phyloP scores from a whole-genome alignment of 1,284 basidiomycete genomes.

The Papiliotrema nemorosa region DNA sequence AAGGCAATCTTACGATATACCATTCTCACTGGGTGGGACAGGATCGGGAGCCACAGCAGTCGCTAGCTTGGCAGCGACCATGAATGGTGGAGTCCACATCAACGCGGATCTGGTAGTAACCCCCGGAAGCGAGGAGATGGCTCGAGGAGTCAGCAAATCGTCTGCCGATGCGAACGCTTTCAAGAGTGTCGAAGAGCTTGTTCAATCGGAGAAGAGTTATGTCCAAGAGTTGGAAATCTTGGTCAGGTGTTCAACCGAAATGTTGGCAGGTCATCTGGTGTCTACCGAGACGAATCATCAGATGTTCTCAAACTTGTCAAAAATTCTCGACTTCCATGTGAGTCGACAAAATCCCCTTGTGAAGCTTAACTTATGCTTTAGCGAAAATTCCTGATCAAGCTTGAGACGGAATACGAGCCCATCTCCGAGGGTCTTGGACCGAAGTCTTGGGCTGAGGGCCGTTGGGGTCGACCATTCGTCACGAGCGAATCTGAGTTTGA shows the following conservation, averaged over 20 bases:
- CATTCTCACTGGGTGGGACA: constrained; percentile 34
- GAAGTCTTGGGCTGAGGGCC: constrained; percentile 73
- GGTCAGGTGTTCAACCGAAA: constrained; percentile 77
- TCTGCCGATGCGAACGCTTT: constrained; percentile 36
- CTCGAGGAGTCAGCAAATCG: constrained; percentile 17
- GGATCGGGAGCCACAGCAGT: constrained; percentile 29
- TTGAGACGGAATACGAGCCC: constrained; percentile 67
- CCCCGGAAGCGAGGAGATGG: constrained; percentile 19
- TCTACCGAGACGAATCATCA: constrained; percentile 92
- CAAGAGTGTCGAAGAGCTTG: constrained; percentile 47
- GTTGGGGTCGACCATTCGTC: constrained; percentile 78
- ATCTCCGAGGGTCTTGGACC: constrained; percentile 56
- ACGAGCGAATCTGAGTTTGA: constrained; percentile 81
- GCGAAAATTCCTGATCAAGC: constrained; percentile 88
- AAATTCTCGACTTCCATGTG: constrained; percentile 88
- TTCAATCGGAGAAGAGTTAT: constrained; percentile 79
- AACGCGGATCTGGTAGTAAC: constrained; percentile 10
- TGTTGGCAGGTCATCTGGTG: constrained; percentile 77
- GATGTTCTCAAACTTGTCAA: constrained; percentile 93
- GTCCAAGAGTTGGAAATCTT: constrained; percentile 97
- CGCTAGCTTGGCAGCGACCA: constrained; percentile 34
- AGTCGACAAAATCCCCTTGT: constrained; percentile 1
- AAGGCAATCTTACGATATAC: constrained; percentile 44
- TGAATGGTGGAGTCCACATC: constrained; percentile 38
- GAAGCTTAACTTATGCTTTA: constrained; percentile 8